Percentiles rank a stretch among this genome's conserved stretches.
These are phyloP conservation scores for Botrytis elliptica DNA, from an alignment of 2,329 filamentous ascomycete genomes.

Conservation along the genomic window DNA sequence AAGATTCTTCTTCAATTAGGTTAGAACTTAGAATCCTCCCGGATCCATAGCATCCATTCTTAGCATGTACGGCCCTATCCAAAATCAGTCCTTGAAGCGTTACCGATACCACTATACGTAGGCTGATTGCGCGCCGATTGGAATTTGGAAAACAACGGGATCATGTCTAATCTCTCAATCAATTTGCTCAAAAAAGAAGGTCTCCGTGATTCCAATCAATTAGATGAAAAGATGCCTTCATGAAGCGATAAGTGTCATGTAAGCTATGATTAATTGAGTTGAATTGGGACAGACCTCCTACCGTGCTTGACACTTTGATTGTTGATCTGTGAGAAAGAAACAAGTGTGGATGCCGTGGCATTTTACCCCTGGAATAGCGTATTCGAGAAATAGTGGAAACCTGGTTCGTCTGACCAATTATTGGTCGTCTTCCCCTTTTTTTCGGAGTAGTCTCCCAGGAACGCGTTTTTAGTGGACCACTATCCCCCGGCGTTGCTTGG, in stretches of 20 bases:
- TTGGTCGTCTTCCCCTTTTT: constrained; percentile 10
- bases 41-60: neutral
- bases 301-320: constrained; percentile 18
- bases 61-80: neutral
- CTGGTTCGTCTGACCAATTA: constrained; percentile 23
- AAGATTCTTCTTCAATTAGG: neutral
- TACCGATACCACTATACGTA: neutral
- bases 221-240: neutral
- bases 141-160: neutral
- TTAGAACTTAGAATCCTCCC: constrained; percentile 1
- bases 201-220: constrained; percentile 7
- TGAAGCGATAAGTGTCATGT: neutral
- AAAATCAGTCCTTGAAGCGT: neutral
- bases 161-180: neutral
- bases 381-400: constrained; percentile 8
- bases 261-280: neutral
- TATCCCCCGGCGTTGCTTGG: constrained; percentile 25
- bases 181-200: neutral
- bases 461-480: constrained; percentile 32
- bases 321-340: constrained; percentile 15
- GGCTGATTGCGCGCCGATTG: neutral
- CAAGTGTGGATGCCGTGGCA: constrained; percentile 12
- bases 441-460: constrained; percentile 25
- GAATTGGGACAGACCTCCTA: constrained; percentile 2
- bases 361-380: constrained; percentile 25